Evolutionary conservation across 805 yeast species (phyloP), one percentile per base, ranked within the genome.

Genomic region (Starmerella lactis-condensi): DNA sequence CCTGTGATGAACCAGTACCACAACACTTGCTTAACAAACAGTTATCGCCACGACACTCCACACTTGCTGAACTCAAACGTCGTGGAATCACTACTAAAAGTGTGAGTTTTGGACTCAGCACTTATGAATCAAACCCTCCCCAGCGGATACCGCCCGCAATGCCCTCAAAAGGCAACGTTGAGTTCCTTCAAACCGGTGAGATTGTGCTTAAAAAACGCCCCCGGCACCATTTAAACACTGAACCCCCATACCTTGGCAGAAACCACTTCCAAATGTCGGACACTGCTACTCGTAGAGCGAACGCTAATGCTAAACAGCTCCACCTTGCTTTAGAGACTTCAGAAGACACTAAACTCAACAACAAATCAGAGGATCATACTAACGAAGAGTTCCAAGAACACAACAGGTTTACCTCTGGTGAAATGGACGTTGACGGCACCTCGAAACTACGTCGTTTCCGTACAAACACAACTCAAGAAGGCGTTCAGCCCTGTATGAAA

Each of bases 71-170:
- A 6, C 28, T 37, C 10, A 25, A 32, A 22, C 14, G 10, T 13
- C 39, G 30, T 17, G 27, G 29, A 12, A 30, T 36, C 26, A n/a
- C 18, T 19, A 32, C 34, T 17, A 37, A 39, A 10, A 35, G 38
- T 16, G 50, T 45, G 6, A 43, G 41, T n/a, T 83, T 83, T 52
- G 81, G 89, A 0, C 62, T 79, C 4, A 76, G 76, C 30, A 69
- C 73, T 31, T 65, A 81, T 38, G 62, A 61, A 0, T 61, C 60
- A 38, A 94, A 83, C 51, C 95, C 95, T 2, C 93, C 93, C 1
- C 95, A 83, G 47, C 93, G 82, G 49, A 76, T 83, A 38, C 95
- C 95, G 2, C 75, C 92, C 2, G 58, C 92, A 46, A 65, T 63
- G 37, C 94, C 95, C 5, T 62, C 73, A 41, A 63, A 65, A 43